Evolutionary conservation across 768 basidiomycete genomes (phyloP).

Genomic region (Boletus pseudopeckii): DNA sequence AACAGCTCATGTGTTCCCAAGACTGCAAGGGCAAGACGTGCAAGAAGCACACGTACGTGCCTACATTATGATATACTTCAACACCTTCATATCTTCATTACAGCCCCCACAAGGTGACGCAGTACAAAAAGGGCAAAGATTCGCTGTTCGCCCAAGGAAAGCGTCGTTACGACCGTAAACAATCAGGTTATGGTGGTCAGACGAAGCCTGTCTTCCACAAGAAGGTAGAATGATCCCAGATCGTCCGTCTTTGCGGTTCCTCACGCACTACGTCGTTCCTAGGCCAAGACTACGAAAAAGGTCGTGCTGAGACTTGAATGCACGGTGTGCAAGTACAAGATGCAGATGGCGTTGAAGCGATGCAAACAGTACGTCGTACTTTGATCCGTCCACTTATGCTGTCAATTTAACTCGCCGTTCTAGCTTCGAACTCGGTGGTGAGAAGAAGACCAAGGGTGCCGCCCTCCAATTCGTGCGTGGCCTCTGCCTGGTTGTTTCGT

Average conservation of each 20-base stretch:
- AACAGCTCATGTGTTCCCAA: slow-evolving; percentile 29
- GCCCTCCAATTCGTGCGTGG: slow-evolving; percentile 87
- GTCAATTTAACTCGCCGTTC: not conserved
- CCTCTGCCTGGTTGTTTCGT: not conserved
- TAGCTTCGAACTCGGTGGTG: slow-evolving; percentile 99
- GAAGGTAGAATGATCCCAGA: slow-evolving; percentile 50
- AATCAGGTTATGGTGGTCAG: slow-evolving; percentile 99
- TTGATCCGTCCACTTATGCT: not conserved
- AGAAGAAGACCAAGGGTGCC: slow-evolving; percentile 99
- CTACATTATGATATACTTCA: not conserved
- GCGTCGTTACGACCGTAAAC: slow-evolving; percentile 99
- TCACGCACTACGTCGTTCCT: slow-evolving; percentile 1
- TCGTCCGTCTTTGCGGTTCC: not conserved
- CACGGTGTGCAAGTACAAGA: slow-evolving; percentile 98
- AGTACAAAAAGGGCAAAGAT: slow-evolving; percentile 99
- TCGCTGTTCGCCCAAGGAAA: slow-evolving; percentile 98
- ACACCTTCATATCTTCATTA: not conserved
- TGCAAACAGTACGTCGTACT: slow-evolving; percentile 88
- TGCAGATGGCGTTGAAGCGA: slow-evolving; percentile 93
- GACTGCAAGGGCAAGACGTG: slow-evolving; percentile 96
- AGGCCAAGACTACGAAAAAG: slow-evolving; percentile 99
- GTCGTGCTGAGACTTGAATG: slow-evolving; percentile 97
- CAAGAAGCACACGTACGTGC: slow-evolving; percentile 91
- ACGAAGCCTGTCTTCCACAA: slow-evolving; percentile 99
- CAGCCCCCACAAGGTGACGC: slow-evolving; percentile 98